These are phyloP conservation scores for Aspergillus sp. DNA, from an alignment of 2,329 filamentous ascomycete species.

Conservation along the genomic window DNA sequence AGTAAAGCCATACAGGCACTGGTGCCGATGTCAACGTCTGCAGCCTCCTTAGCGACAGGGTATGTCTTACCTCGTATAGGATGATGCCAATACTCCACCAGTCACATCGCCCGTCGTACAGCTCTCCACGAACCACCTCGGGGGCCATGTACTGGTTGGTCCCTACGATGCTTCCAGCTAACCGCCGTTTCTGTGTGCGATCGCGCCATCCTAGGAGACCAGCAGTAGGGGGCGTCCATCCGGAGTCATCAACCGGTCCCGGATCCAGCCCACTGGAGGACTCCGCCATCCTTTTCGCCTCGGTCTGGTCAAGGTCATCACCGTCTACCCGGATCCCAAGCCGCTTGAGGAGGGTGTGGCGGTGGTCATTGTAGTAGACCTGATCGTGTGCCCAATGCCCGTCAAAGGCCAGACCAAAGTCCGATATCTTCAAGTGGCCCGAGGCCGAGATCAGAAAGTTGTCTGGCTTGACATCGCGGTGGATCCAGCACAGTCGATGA, in stretches of 20 bases:
- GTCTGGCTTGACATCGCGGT: conserved; percentile 94
- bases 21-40: conserved; percentile 6
- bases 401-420: conserved; percentile 94
- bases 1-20: conserved; percentile 87
- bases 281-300: conserved; percentile 43
- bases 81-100: conserved; percentile 98
- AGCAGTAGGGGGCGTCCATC: conserved; percentile 37
- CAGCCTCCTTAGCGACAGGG: not conserved
- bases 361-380: conserved; percentile 79
- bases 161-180: conserved; percentile 84
- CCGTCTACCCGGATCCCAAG: conserved; percentile 73
- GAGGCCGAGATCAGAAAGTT: conserved; percentile 90
- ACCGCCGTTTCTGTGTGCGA: conserved; percentile 65
- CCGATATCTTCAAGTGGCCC: conserved; percentile 91
- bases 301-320: conserved; percentile 69
- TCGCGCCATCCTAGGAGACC: conserved; percentile 71
- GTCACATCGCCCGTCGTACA: conserved; percentile 91
- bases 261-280: not conserved
- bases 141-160: conserved; percentile 99
- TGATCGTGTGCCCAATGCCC: conserved; percentile 94
- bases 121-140: conserved; percentile 78
- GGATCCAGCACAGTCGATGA: conserved; percentile 85
- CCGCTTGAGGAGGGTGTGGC: conserved; percentile 75
- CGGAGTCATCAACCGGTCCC: conserved; percentile 29
- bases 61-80: conserved; percentile 68